Evolutionary conservation across 129 eudicot species (phyloP), one percentile per base, ranked within the genome.

Genomic region (Helichrysum umbraculigerum): DNA sequence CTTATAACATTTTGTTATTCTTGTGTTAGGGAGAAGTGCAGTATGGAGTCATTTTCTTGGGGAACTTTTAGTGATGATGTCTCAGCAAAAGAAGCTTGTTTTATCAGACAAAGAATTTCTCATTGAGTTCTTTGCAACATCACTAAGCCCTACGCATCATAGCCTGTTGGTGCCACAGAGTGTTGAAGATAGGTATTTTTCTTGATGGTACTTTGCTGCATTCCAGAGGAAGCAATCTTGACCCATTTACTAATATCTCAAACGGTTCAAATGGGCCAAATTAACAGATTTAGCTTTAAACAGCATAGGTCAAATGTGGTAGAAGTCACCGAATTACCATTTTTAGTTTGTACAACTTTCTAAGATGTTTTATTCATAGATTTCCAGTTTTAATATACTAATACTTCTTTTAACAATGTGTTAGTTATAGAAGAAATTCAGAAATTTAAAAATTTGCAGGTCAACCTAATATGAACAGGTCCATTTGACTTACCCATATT

Each of bases 1-100:
- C 42, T 73, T 64, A 37, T 54, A 34, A 59, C 41, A 21, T 42
- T 25, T 25, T 72, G 32, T 58, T 29, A 29, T 44, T 15, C 42
- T 28, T 62, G 78, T 78, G 70, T 33, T 87, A 92, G 98, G 98
- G 44, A 83, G 79, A 76, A 83, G 79, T 77, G 89, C 83, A 29
- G 75, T 44, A 14, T 72, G 86, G 85, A 75, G 85, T 73, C 82
- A 78, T 57, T 91, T 87, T 72, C 85, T 89, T 33, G 92, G 92
- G 25, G 98, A 86, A 44, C 81, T 94, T 72, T 79, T 91, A 82
- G 81, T 79, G 57, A 73, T 84, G 83, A 68, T 91, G 76, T 85
- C 89, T 87, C 91, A 87, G 70, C 98, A 87, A 62, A 89, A 89
- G 89, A 86, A 82, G 82, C 79, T 94, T 64, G 88, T 91, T 63